Percentiles rank a stretch among this genome's conserved stretches.
Evolutionary conservation across 2,329 filamentous ascomycete species (phyloP).

Genomic region (Neospermospora avenae): DNA sequence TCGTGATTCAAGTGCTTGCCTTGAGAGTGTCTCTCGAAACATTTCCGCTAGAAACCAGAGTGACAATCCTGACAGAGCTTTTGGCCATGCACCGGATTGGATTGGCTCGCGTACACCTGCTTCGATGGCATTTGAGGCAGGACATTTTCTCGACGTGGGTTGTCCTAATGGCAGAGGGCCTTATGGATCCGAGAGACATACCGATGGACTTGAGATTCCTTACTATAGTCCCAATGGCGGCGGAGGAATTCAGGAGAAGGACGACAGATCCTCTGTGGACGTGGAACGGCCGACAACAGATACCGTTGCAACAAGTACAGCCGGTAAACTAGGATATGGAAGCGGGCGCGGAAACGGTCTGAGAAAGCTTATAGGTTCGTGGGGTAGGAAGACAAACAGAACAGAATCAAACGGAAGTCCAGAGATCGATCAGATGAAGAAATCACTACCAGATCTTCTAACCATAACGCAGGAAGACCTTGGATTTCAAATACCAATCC

Average conservation of each 20-base stretch:
- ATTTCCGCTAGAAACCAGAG: not conserved
- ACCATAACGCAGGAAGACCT: not conserved
- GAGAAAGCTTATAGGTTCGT: not conserved
- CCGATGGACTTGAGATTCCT: not conserved
- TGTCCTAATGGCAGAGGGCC: not conserved
- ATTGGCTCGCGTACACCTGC: not conserved
- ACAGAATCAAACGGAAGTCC: not conserved
- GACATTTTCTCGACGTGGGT: not conserved
- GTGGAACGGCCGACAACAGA: not conserved
- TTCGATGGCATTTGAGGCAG: not conserved
- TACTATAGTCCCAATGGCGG: not conserved
- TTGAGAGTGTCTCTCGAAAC: not conserved
- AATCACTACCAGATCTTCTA: not conserved
- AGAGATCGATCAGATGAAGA: not conserved
- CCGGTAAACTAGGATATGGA: not conserved
- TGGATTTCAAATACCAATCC: not conserved
- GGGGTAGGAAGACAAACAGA: not conserved
- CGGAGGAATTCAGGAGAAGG: not conserved
- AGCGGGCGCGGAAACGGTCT: not conserved
- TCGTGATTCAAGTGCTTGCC: not conserved
- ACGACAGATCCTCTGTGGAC: not conserved
- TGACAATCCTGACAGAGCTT: not conserved
- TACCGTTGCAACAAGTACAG: not conserved
- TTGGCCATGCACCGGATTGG: not conserved
- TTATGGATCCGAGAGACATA: not conserved